Evolutionary conservation across 805 yeast species (phyloP), one percentile per base, ranked within the genome.

Genomic region (Pichia eremophila): DNA sequence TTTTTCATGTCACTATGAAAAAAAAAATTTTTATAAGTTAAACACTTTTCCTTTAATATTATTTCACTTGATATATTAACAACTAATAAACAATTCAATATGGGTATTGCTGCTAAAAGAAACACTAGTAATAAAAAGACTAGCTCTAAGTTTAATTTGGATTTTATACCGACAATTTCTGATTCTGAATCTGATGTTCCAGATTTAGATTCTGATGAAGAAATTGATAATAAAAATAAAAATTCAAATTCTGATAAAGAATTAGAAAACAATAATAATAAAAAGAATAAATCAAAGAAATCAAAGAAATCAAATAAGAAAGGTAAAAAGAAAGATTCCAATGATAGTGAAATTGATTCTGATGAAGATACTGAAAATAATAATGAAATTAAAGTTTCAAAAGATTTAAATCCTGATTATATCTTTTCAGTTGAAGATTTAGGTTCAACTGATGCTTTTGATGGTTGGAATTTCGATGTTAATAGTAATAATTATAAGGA

Each of bases 391-490:
- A 68, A 65, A 19, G 67, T 63, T 44, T 72, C 75, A n/a, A 73
- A 72, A 39, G 88, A 77, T 48, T 62, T 89, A 41, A 81, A 87
- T 55, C 88, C 90, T 5, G 82, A 78, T 34, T 88, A 93, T 60
- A 65, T 73, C 18, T 90, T 90, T 60, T 75, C 79, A 22, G 54
- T 81, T 11, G 86, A 78, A 9, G 67, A 61, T 40, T 51, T 58
- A 6, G 58, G 54, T 4, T 43, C 68, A 1, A 48, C 50, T 11
- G 52, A 71, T 4, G 68, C 68, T 4, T 79, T 82, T 46, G 79
- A 77, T 48, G 96, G 95, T 5, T 89, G 97, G 96, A 88, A 88
- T 56, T 87, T 89, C 60, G 77, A 73, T 39, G 78, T 77, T 46
- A 78, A 75, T 37, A 29, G 25, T 8, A n/a, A 37, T n/a, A 54